These are phyloP conservation scores for Graphiopsis chlorocephala DNA, from an alignment of 2,329 filamentous ascomycete species.

Conservation along the genomic window DNA sequence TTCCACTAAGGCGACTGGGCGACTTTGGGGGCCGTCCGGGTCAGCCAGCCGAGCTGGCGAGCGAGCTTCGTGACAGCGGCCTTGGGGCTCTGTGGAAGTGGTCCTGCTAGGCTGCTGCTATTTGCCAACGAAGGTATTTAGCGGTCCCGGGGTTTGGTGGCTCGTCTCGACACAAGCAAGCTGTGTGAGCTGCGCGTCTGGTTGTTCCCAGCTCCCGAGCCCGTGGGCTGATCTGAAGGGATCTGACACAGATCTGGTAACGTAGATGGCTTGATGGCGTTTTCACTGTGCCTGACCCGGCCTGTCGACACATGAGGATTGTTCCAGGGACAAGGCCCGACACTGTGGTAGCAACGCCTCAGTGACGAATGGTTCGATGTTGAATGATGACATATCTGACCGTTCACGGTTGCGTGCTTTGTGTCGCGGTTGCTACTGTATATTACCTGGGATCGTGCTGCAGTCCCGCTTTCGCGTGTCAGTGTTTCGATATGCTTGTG, in stretches of 20 bases:
- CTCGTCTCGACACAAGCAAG: not conserved
- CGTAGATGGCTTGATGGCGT: slow-evolving; percentile 3
- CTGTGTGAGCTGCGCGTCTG: not conserved
- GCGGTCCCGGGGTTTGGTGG: not conserved
- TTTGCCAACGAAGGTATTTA: not conserved
- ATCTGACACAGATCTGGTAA: slow-evolving; percentile 1
- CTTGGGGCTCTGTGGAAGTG: not conserved
- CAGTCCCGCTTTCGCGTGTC: not conserved
- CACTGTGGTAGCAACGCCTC: slow-evolving; percentile 1
- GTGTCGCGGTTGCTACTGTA: not conserved
- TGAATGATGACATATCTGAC: not conserved
- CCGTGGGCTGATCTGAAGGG: not conserved
- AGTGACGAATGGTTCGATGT: not conserved
- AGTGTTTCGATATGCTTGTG: not conserved
- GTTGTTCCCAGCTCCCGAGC: slow-evolving; percentile 1
- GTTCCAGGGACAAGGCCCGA: not conserved
- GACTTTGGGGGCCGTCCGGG: not conserved
- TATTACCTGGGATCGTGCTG: not conserved
- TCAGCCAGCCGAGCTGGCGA: not conserved
- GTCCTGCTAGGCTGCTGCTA: not conserved
- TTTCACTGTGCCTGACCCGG: slow-evolving; percentile 1
- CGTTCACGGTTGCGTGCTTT: not conserved
- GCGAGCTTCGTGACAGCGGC: not conserved
- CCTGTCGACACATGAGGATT: not conserved
- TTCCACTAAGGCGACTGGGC: not conserved